Evolutionary conservation across 208 protist species (phyloP).

Genomic region (Naegleria fowleri): DNA sequence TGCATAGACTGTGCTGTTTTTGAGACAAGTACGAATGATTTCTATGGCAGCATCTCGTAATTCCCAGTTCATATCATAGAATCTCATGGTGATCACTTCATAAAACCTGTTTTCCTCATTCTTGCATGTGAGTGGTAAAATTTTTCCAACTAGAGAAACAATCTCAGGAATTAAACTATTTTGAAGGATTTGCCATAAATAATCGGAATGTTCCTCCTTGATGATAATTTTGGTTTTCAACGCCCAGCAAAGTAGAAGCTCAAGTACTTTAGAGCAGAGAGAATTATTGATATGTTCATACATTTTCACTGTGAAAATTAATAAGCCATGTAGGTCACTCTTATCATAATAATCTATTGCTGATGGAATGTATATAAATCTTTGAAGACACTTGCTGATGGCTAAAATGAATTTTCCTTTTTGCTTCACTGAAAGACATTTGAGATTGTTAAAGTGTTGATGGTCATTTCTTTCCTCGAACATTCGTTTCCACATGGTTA

Average conservation of each 20-base stretch:
- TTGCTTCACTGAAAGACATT: background rate
- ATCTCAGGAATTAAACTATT: background rate
- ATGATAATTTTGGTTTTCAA: background rate
- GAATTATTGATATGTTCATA: background rate
- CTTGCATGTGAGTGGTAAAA: background rate
- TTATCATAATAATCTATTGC: background rate
- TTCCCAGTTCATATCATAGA: background rate
- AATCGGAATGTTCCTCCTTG: background rate
- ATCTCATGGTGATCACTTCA: background rate
- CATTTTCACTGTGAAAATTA: background rate
- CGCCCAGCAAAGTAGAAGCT: background rate
- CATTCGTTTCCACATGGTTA: background rate
- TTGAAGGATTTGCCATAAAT: background rate
- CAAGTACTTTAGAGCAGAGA: background rate
- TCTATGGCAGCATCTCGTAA: background rate
- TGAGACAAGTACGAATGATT: background rate
- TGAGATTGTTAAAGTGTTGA: background rate
- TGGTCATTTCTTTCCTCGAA: background rate
- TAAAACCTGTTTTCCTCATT: background rate
- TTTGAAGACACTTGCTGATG: background rate
- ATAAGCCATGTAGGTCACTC: background rate
- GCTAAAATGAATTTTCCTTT: background rate
- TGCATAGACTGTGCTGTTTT: background rate
- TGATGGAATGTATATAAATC: background rate
- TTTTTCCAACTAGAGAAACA: background rate